Percentiles rank a stretch among this genome's conserved stretches.
Conservation (phyloP, 805 yeast genomes). For the Wickerhamomyces bisporus region DNA sequence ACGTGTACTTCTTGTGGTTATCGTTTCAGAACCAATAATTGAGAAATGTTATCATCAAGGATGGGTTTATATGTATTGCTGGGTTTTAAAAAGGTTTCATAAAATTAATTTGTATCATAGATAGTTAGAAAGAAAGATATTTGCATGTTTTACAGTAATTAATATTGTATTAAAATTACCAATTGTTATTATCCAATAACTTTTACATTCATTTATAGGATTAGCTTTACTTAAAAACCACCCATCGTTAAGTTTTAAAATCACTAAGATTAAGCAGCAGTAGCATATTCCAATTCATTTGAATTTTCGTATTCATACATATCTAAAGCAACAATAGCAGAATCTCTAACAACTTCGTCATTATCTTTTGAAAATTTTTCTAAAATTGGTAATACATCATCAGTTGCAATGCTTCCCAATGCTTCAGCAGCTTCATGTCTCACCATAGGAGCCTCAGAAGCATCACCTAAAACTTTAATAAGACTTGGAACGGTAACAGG, state of each 20-base stretch:
- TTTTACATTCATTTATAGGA: too few relatives aligned
- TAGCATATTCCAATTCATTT: conserved; percentile 68
- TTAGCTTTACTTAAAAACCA: background rate
- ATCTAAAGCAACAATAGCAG: conserved; percentile 95
- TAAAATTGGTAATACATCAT: conserved; percentile 87
- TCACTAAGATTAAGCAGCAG: conserved; percentile 15
- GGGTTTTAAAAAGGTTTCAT: background rate
- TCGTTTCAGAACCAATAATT: conserved; percentile 91
- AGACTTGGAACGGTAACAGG: conserved; percentile 89
- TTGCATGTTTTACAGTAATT: background rate
- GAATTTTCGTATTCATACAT: conserved; percentile 96
- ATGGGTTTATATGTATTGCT: too few relatives aligned
- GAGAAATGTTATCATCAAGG: too few relatives aligned
- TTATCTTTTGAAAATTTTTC: conserved; percentile 72
- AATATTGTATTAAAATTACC: background rate
- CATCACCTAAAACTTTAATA: conserved; percentile 72
- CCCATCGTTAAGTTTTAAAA: background rate
- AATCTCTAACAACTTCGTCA: conserved; percentile 90
- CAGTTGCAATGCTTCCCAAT: conserved; percentile 93
- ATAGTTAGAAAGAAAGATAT: background rate
- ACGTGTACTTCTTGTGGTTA: conserved; percentile 93
- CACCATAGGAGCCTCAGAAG: conserved; percentile 92
- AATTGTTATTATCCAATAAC: too few relatives aligned
- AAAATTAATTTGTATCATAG: background rate
- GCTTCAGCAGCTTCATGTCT: conserved; percentile 99